Evolutionary conservation across 2,329 filamentous ascomycete species (phyloP), one percentile per base, ranked within the genome.

Genomic region (Ophiostoma angusticollis): DNA sequence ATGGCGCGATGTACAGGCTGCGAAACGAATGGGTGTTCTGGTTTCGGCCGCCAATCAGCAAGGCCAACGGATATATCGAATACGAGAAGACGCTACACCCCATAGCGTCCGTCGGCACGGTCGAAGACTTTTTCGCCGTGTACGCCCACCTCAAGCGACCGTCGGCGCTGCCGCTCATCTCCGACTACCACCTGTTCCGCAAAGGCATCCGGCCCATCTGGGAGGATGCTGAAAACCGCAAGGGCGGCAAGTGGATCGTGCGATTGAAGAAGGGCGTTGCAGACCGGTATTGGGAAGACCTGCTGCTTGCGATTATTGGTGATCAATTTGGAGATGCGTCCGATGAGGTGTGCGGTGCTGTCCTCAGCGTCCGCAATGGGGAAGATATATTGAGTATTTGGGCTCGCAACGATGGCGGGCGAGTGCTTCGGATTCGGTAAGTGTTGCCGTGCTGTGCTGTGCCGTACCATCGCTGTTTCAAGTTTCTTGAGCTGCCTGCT

Each of bases 361-460:
- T 98, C 22, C 71, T 98, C 31, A 96, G 87, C 57, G 84, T 98
- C 47, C 74, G 91, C 46, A 93, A 87, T 54, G 89, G 87, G 31
- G 91, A 98, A 63, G 91, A 98, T 56, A 93, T 96, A 45, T 72
- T 98, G 59, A 95, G 86, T 63, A 86, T 98, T 56, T 98, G 91
- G 91, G 93, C 87, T 40, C 83, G 86, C 59, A 91, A 84, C 52
- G 84, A 93, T 54, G 89, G 86, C 31, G 85, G 86, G 46, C 79
- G 85, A 53, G 93, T 95, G 59, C 81, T 96, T 52, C 95, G 93
- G 68, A 94, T 98, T 54, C 80, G 89, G 82, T 93, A 73, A 51
- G 77, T 61, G 29, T 30, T 18, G n/a, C n/a, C n/a, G n/a, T n/a
- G n/a, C n/a, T 16, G 27, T 31, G 16, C 19, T 28, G 13, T 37